Conservation (phyloP, 768 basidiomycete species). For the Termitomyces sp. region DNA sequence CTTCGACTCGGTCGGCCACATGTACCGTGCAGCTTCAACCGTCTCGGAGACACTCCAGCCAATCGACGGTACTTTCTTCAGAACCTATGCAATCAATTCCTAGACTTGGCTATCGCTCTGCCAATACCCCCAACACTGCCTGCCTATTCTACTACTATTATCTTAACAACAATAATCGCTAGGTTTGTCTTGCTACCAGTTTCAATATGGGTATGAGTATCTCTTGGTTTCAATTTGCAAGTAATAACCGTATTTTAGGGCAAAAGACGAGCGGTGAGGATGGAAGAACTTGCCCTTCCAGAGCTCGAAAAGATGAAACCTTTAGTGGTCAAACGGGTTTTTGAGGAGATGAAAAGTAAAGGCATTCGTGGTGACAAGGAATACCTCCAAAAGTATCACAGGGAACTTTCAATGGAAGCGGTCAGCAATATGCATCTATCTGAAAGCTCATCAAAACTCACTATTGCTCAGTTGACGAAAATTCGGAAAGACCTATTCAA, state of each 20-base stretch:
- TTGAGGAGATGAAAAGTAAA: conserved; percentile 52
- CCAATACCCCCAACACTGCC: conserved; percentile 68
- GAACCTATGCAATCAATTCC: conserved; percentile 57
- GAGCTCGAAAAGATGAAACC: conserved; percentile 48
- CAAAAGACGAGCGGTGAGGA: conserved; percentile 53
- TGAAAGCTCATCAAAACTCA: not conserved
- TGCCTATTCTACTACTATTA: conserved; percentile 72
- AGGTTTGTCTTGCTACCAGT: conserved; percentile 66
- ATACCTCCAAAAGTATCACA: conserved; percentile 43
- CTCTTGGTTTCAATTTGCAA: not conserved
- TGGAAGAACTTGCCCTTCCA: conserved; percentile 61
- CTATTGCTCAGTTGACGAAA: conserved; percentile 39
- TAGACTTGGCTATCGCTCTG: conserved; percentile 74
- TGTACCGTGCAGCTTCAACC: conserved; percentile 9
- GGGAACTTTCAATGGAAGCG: conserved; percentile 41
- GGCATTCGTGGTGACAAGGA: conserved; percentile 55
- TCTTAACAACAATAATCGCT: conserved; percentile 58
- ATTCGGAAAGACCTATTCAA: conserved; percentile 59
- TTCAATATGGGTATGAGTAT: conserved; percentile 68
- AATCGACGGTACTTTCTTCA: conserved; percentile 35
- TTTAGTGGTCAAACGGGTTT: conserved; percentile 35
- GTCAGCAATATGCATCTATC: conserved; percentile 31
- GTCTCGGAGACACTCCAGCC: conserved; percentile 7
- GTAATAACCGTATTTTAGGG: conserved; percentile 38
- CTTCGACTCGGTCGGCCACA: conserved; percentile 20